phyloP scores from a whole-genome alignment of 768 basidiomycete species.

The Psilocybe azurescens region DNA sequence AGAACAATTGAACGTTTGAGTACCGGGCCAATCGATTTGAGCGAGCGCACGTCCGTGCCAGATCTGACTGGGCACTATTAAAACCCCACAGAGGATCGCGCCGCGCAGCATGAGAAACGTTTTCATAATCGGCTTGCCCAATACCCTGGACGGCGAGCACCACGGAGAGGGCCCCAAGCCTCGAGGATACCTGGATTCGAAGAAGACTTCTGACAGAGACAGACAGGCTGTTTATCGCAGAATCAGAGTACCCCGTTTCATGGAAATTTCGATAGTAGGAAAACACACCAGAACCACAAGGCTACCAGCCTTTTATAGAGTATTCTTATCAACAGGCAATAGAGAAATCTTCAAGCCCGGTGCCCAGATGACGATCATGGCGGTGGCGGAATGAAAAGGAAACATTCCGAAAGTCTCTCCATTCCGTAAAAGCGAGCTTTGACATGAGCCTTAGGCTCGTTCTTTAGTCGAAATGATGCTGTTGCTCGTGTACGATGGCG shows the following conservation, averaged over 20 bases:
- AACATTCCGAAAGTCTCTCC: background rate
- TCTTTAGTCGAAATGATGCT: background rate
- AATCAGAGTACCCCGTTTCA: too few relatives aligned
- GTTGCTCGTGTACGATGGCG: background rate
- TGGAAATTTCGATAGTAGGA: background rate
- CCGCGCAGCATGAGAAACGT: too few relatives aligned
- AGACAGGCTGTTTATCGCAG: background rate
- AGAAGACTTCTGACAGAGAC: background rate
- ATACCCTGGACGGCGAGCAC: background rate
- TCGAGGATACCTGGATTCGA: background rate
- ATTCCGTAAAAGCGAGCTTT: background rate
- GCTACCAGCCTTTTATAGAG: background rate
- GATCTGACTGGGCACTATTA: too few relatives aligned
- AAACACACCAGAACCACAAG: background rate
- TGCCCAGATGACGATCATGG: too few relatives aligned
- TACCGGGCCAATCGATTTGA: too few relatives aligned
- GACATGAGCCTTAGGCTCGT: background rate
- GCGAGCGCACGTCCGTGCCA: too few relatives aligned
- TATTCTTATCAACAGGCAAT: too few relatives aligned
- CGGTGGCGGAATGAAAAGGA: background rate
- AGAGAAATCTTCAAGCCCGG: too few relatives aligned
- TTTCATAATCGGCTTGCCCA: too few relatives aligned
- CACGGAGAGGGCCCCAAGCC: background rate
- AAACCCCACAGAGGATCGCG: too few relatives aligned
- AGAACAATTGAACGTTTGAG: too few relatives aligned